A percentile compares a stretch with the other conserved stretches of the same genome.
Conservation (phyloP, 805 yeast genomes). For the Teunomyces funiuensis region DNA sequence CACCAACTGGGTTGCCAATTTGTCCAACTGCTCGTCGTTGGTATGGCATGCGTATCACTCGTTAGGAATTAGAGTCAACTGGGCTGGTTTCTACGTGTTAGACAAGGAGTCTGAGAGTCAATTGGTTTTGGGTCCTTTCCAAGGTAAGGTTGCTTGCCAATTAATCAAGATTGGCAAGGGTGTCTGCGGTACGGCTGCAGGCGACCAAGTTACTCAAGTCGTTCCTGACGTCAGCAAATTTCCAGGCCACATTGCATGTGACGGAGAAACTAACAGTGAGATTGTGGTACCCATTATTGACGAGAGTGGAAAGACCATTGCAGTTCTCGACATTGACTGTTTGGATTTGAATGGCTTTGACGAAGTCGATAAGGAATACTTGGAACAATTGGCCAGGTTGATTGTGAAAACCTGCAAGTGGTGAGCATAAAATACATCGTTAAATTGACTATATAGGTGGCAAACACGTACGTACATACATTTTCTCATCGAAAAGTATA, state of each 20-base stretch:
- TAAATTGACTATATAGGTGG: background rate
- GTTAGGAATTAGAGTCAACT: slow-evolving; percentile 60
- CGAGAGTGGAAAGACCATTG: slow-evolving; percentile 44
- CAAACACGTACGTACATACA: background rate
- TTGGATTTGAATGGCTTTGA: slow-evolving; percentile 63
- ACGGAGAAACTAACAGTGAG: slow-evolving; percentile 90
- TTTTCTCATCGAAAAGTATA: background rate
- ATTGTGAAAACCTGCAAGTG: slow-evolving; percentile 56
- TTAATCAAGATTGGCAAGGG: slow-evolving; percentile 75
- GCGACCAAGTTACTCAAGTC: slow-evolving; percentile 56
- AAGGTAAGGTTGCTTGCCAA: slow-evolving; percentile 97
- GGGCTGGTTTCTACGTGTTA: slow-evolving; percentile 89
- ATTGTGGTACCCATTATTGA: slow-evolving; percentile 75
- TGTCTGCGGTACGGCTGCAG: slow-evolving; percentile 89
- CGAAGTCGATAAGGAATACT: slow-evolving; percentile 52
- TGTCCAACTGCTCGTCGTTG: slow-evolving; percentile 82
- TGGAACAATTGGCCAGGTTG: slow-evolving; percentile 58
- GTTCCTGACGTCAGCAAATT: slow-evolving; percentile 75
- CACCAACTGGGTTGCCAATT: slow-evolving; percentile 83
- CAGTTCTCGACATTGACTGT: slow-evolving; percentile 89
- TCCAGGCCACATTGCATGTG: slow-evolving; percentile 97
- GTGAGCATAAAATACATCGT: background rate
- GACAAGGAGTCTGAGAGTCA: slow-evolving; percentile 38
- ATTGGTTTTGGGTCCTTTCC: slow-evolving; percentile 86
- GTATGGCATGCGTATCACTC: slow-evolving; percentile 86